Evolutionary conservation across 2,329 filamentous ascomycete genomes (phyloP).

Genomic region (Trichophyton equinum): DNA sequence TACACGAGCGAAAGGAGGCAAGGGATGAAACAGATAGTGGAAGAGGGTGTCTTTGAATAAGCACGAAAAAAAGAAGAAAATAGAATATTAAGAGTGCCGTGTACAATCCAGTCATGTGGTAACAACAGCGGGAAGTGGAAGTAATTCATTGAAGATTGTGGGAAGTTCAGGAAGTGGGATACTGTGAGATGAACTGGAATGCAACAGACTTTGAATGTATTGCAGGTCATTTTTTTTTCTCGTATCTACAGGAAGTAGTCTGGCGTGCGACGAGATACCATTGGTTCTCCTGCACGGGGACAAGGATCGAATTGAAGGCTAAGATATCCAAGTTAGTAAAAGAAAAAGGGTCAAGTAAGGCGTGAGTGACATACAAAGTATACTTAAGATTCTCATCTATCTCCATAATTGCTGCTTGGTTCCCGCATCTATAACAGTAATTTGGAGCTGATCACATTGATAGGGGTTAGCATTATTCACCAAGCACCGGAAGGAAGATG

Average conservation of each 20-base stretch:
- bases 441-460: slow-evolving; percentile 51
- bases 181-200: neutral
- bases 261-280: slow-evolving; percentile 93
- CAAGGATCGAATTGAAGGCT: slow-evolving; percentile 99
- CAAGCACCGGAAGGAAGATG: neutral
- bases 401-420: slow-evolving; percentile 99
- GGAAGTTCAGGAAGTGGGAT: neutral
- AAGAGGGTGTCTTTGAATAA: neutral
- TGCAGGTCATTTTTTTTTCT: slow-evolving; percentile 1
- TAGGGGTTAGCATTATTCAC: neutral
- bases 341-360: neutral
- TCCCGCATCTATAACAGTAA: slow-evolving; percentile 97
- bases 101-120: neutral
- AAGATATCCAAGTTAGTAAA: slow-evolving; percentile 7
- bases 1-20: neutral
- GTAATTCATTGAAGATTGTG: neutral
- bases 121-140: neutral
- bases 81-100: neutral
- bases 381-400: slow-evolving; percentile 99
- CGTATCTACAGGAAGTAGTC: slow-evolving; percentile 85
- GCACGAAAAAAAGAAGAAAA: neutral
- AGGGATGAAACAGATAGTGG: neutral
- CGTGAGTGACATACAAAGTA: slow-evolving; percentile 65
- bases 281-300: slow-evolving; percentile 90
- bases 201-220: neutral